These are phyloP conservation scores for Leccinum subgranulosum DNA, from an alignment of 768 basidiomycete genomes.

Conservation along the genomic window DNA sequence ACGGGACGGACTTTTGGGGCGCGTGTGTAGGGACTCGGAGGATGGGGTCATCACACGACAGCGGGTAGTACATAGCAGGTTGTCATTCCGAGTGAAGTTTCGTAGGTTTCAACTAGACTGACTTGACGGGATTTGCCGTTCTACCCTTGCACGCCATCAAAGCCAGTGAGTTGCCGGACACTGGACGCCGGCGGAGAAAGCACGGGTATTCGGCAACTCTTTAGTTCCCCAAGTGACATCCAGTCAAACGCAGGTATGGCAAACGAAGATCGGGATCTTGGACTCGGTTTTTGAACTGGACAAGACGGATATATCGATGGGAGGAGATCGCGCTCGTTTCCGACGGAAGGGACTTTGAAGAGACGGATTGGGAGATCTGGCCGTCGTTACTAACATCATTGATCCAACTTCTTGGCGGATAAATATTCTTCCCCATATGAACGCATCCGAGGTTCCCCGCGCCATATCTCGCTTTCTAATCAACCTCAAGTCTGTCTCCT, in stretches of 20 bases:
- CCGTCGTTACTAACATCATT: conserved; percentile 1
- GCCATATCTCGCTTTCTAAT: conserved; percentile 12
- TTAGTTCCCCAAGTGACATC: background rate
- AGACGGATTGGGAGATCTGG: background rate
- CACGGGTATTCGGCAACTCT: background rate
- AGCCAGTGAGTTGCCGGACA: background rate
- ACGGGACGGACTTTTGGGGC: background rate
- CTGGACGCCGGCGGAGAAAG: background rate
- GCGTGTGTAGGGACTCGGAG: background rate
- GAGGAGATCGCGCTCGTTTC: background rate
- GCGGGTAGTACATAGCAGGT: background rate
- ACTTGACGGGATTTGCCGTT: background rate
- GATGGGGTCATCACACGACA: background rate
- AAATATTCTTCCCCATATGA: conserved; percentile 18
- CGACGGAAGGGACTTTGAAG: background rate
- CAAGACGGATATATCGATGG: background rate
- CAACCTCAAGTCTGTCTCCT: background rate
- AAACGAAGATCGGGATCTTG: background rate
- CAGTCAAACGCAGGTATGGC: background rate
- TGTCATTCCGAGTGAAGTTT: background rate
- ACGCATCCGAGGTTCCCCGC: conserved; percentile 8
- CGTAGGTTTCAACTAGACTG: background rate
- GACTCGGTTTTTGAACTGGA: background rate
- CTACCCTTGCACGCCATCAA: background rate
- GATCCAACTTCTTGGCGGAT: conserved; percentile 15